Conservation (phyloP, 805 yeast species). For the Maudiozyma serrabonitensis region DNA sequence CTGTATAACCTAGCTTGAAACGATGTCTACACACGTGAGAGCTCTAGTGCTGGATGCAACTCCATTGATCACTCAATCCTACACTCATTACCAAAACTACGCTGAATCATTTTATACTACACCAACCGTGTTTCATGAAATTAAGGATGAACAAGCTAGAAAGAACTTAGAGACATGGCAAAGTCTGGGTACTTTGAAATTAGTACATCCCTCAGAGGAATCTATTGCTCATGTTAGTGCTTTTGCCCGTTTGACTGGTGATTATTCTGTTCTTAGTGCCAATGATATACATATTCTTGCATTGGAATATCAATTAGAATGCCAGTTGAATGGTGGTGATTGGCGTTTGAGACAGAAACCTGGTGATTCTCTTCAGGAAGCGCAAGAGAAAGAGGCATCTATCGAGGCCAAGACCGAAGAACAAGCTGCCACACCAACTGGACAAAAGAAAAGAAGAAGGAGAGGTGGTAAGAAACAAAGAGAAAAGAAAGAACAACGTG, state of each 20-base stretch:
- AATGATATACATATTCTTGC: conserved; percentile 93
- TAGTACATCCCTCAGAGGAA: conserved; percentile 68
- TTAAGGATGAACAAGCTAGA: conserved; percentile 78
- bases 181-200: conserved; percentile 40
- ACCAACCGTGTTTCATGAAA: conserved; percentile 82
- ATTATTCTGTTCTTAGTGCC: conserved; percentile 72
- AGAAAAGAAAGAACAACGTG: conserved; percentile 36
- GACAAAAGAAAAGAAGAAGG: conserved; percentile 34
- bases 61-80: conserved; percentile 81
- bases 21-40: conserved; percentile 31
- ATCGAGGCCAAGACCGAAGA: not conserved
- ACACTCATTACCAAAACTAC: conserved; percentile 56
- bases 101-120: conserved; percentile 77
- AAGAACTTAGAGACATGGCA: conserved; percentile 75
- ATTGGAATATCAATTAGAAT: conserved; percentile 77
- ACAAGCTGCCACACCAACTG: conserved; percentile 15
- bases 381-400: conserved; percentile 3
- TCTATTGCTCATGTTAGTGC: conserved; percentile 56
- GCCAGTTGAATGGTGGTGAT: conserved; percentile 58
- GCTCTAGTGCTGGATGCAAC: conserved; percentile 86
- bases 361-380: conserved; percentile 40
- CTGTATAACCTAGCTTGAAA: not conserved
- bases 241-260: conserved; percentile 87
- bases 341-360: conserved; percentile 65
- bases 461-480: conserved; percentile 61